These are phyloP conservation scores for Lyophyllum atratum DNA, from an alignment of 768 basidiomycete genomes.

Conservation along the genomic window DNA sequence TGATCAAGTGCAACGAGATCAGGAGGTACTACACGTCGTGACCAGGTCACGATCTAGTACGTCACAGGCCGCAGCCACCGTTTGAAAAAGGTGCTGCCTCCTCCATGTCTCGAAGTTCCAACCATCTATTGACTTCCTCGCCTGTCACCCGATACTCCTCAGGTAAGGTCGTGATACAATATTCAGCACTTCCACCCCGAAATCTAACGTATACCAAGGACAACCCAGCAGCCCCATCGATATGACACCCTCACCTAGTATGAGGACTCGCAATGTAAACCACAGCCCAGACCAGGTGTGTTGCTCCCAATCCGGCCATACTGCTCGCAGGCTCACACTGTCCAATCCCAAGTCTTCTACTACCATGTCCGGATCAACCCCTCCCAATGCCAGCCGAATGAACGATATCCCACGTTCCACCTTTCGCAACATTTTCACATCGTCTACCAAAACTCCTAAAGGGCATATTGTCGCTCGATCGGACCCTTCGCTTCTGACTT, in stretches of 20 bases:
- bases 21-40: conserved; percentile 35
- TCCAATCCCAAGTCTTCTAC: conserved; percentile 19
- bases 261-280: conserved; percentile 10
- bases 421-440: conserved; percentile 30
- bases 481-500: conserved; percentile 68
- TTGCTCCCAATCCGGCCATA: neutral
- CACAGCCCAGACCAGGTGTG: conserved; percentile 8
- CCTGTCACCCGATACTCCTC: conserved; percentile 16
- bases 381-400: conserved; percentile 17
- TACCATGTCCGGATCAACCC: conserved; percentile 29
- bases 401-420: conserved; percentile 30
- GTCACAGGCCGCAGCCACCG: conserved; percentile 15
- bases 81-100: neutral
- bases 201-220: neutral
- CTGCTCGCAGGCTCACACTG: neutral
- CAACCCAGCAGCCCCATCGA: conserved; percentile 17
- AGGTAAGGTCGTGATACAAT: conserved; percentile 5
- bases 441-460: conserved; percentile 23
- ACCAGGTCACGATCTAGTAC: conserved; percentile 34
- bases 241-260: conserved; percentile 17
- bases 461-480: conserved; percentile 54
- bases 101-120: conserved; percentile 12
- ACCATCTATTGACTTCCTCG: conserved; percentile 15
- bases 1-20: conserved; percentile 6
- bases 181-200: neutral